Evolutionary conservation across 768 basidiomycete genomes (phyloP).

Genomic region (Harrya chromipes): DNA sequence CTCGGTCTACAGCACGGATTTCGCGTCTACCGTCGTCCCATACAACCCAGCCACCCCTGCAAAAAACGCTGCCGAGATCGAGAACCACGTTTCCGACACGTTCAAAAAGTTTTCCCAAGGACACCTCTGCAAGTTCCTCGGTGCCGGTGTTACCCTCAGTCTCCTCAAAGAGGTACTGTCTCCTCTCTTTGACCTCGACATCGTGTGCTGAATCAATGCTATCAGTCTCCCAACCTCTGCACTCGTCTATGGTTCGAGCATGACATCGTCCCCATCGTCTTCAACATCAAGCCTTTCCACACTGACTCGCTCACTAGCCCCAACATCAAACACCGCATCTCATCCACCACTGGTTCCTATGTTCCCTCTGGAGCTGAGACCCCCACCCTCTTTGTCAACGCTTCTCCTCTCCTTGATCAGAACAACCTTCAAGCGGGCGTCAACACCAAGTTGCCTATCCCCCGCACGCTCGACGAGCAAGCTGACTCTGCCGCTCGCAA

Average conservation of each 20-base stretch:
- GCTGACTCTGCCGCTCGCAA: constrained; percentile 86
- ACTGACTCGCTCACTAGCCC: constrained; percentile 75
- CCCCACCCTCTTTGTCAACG: constrained; percentile 65
- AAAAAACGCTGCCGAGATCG: constrained; percentile 58
- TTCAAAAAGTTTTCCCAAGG: constrained; percentile 70
- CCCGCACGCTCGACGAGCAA: constrained; percentile 78
- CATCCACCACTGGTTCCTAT: constrained; percentile 75
- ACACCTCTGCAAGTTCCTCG: constrained; percentile 84
- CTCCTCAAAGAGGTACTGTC: constrained; percentile 63
- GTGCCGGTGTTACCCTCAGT: constrained; percentile 70
- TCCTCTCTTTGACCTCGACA: constrained; percentile 1
- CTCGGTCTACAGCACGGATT: constrained; percentile 83
- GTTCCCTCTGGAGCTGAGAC: constrained; percentile 76
- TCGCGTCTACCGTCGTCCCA: constrained; percentile 53
- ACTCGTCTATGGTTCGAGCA: constrained; percentile 80
- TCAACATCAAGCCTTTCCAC: constrained; percentile 82
- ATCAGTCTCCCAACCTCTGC: constrained; percentile 74
- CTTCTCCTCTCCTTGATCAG: constrained; percentile 44
- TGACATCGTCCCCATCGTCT: constrained; percentile 82
- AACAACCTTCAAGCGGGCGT: constrained; percentile 43
- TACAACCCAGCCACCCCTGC: constrained; percentile 50
- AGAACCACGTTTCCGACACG: constrained; percentile 58
- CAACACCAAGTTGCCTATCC: constrained; percentile 62
- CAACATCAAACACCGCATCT: constrained; percentile 80
- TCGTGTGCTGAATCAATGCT: constrained; percentile 20